A percentile compares a stretch with the other conserved stretches of the same genome.
phyloP scores from a whole-genome alignment of 2,329 filamentous ascomycete genomes.

The Penicillium palitans region DNA sequence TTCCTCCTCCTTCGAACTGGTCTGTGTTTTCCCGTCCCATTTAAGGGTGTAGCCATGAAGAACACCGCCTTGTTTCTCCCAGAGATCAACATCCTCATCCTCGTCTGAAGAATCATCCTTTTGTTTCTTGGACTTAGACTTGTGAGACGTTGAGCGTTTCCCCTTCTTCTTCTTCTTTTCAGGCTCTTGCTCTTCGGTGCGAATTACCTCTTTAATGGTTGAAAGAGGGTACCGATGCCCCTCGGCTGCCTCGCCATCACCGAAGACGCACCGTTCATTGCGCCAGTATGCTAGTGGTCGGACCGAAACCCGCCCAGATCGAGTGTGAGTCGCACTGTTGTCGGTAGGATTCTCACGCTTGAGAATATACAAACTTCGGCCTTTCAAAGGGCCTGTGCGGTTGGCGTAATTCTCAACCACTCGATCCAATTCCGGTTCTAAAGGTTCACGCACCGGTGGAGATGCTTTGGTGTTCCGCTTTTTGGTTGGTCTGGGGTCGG shows the following conservation, averaged over 20 bases:
- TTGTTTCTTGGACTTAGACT: conserved; percentile 36
- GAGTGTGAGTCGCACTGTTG: conserved; percentile 61
- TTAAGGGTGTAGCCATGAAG: conserved; percentile 47
- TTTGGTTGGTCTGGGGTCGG: conserved; percentile 33
- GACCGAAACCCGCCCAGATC: conserved; percentile 76
- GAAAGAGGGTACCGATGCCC: conserved; percentile 63
- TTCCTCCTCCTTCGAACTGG: conserved; percentile 42
- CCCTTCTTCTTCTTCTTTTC: conserved; percentile 37
- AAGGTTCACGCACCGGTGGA: conserved; percentile 28
- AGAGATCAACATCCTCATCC: conserved; percentile 43
- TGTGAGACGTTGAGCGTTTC: conserved; percentile 35
- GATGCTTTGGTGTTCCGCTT: conserved; percentile 30
- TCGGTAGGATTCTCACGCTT: conserved; percentile 55
- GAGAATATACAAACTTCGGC: conserved; percentile 52
- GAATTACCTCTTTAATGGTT: conserved; percentile 74
- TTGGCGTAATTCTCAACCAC: conserved; percentile 47
- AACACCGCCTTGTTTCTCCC: conserved; percentile 47
- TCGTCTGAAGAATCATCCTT: conserved; percentile 43
- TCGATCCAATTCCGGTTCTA: conserved; percentile 42
- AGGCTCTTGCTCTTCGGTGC: conserved; percentile 63
- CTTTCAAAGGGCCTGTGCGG: conserved; percentile 48
- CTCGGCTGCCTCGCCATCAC: conserved; percentile 58
- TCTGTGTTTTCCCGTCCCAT: conserved; percentile 45
- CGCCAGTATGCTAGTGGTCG: conserved; percentile 83
- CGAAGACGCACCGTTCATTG: conserved; percentile 75